phyloP scores from a whole-genome alignment of 495 filamentous ascomycete genomes.

The Stereocaulon alpinum region DNA sequence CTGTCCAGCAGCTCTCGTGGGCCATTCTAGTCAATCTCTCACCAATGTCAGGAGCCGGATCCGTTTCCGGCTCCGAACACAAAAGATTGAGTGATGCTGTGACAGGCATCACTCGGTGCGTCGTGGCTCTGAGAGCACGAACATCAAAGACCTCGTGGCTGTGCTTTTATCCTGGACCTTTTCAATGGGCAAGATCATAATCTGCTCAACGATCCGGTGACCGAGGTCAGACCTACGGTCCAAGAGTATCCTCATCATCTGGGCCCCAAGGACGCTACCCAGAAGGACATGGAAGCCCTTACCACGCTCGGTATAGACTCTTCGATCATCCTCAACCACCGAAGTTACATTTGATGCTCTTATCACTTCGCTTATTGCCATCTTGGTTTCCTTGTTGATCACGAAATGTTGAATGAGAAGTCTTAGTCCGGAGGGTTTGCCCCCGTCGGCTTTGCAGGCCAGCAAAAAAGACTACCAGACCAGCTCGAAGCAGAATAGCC shows the following conservation, averaged over 20 bases:
- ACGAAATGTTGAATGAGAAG: too few species aligned
- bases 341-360: too few species aligned
- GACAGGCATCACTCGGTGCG: not conserved
- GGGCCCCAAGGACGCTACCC: not conserved
- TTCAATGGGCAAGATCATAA: too few species aligned
- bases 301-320: not conserved
- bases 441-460: too few species aligned
- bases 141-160: too few species aligned
- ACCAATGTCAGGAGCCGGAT: not conserved
- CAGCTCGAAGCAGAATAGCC: too few species aligned
- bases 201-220: not conserved
- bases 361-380: too few species aligned
- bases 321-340: too few species aligned
- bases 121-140: not conserved
- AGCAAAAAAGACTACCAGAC: too few species aligned
- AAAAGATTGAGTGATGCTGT: not conserved
- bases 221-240: not conserved
- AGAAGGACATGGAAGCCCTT: not conserved
- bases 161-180: too few species aligned
- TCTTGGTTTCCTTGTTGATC: too few species aligned
- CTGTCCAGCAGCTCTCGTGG: not conserved
- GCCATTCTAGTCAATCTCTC: not conserved
- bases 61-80: not conserved
- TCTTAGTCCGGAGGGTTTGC: too few species aligned
- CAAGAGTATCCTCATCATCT: not conserved